Evolutionary conservation across 1,284 basidiomycete genomes (phyloP).

Genomic region (Irpex lacteus): DNA sequence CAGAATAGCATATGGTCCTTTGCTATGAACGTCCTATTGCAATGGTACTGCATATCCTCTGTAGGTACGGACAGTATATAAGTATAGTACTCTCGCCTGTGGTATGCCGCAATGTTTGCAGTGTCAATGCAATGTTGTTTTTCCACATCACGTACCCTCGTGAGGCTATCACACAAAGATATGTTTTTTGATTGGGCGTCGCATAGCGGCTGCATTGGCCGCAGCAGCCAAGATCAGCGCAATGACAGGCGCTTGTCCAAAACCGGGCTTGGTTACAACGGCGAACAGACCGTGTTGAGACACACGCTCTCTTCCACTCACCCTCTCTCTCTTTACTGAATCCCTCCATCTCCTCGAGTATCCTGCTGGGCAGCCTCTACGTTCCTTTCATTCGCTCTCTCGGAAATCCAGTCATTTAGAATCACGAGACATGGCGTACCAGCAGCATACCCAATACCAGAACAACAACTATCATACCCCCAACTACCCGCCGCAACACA

Average conservation of each 20-base stretch:
- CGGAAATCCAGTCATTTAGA: not conserved
- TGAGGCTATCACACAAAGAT: not conserved
- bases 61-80: too few relatives aligned
- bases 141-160: not conserved
- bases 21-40: not conserved
- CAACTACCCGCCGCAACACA: conserved; percentile 16
- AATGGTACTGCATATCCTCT: too few relatives aligned
- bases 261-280: not conserved
- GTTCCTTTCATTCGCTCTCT: conserved; percentile 6
- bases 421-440: conserved; percentile 19
- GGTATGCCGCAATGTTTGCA: not conserved
- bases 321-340: conserved; percentile 1
- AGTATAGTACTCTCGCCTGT: not conserved
- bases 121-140: not conserved
- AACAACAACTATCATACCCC: conserved; percentile 13
- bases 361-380: conserved; percentile 5
- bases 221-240: not conserved
- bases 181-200: not conserved
- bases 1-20: not conserved
- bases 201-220: not conserved
- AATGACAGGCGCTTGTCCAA: not conserved
- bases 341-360: conserved; percentile 4
- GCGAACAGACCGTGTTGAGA: not conserved
- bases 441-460: conserved; percentile 19
- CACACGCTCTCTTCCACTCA: not conserved